Evolutionary conservation across 2,329 filamentous ascomycete species (phyloP), one percentile per base, ranked within the genome.

Genomic region (Trichoderma koningii): DNA sequence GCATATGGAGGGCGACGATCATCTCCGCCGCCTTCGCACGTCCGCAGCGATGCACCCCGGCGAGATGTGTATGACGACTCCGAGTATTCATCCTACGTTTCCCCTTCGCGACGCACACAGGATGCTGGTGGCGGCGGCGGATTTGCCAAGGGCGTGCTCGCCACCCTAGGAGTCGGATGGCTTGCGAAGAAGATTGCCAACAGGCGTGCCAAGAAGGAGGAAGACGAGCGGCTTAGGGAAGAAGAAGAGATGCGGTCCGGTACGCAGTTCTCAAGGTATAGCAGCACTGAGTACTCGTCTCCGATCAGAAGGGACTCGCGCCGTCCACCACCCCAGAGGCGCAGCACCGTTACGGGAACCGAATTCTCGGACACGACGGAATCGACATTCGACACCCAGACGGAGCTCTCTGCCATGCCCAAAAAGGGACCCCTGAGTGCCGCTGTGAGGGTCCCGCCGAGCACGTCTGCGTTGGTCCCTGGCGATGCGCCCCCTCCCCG

Each of bases 101-200:
- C 85, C 68, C 87, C 86, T 14, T 92, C 88, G 51, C 81, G 83
- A 62, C 83, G 84, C 28, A 26, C 30, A 2, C 72, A 78, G 14
- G 80, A 80, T 7, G 79, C 81, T 64, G 76, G 69, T 1, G 71
- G 76, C 12, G 82, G 76, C 14, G 82, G 84, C 67, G 81, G 81
- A 0, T 76, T 82, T n/a, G 83, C 81, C 23, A 86, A 89, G 69
- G 85, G 85, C 1, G 70, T 87, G 15, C 72, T 88, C 56, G 87
- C 85, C 9, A 81, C 87, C 2, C 76, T 91, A 28, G 89, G 89
- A 2, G 79, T 89, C 41, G 90, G 89, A 9, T 90, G 89, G 79
- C 78, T 93, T 55, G 85, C 85, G 7, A 88, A 85, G 77, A 85
- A 86, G 73, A 82, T 90, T 74, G 85, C 83, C 69, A 82, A 87